A percentile compares a stretch with the other conserved stretches of the same genome.
phyloP scores from a whole-genome alignment of 139 green algal species.

The Chlorella sp. region DNA sequence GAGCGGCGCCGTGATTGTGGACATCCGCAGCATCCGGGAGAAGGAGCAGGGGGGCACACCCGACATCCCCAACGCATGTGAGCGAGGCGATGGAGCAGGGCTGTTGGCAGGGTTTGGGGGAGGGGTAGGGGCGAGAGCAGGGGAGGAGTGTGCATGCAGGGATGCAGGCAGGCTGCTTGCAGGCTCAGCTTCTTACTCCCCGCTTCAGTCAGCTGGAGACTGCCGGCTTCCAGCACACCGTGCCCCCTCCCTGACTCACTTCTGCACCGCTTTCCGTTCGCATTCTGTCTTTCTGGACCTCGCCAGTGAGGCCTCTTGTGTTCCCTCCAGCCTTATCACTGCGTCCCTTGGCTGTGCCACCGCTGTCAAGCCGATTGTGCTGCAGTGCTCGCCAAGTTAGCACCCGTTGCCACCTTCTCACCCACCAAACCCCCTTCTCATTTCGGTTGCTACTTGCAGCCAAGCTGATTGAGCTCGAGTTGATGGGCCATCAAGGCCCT shows the following conservation, averaged over 20 bases:
- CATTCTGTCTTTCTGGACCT: no score
- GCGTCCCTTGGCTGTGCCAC: neutral
- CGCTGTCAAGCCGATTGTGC: slow-evolving; percentile 64
- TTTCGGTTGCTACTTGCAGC: neutral
- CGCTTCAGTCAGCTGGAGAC: no score
- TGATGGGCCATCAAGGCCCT: slow-evolving; percentile 51
- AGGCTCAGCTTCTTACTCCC: neutral
- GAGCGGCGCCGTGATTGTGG: slow-evolving; percentile 68
- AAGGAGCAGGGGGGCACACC: slow-evolving; percentile 85
- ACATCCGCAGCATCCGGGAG: slow-evolving; percentile 78
- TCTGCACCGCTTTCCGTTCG: no score
- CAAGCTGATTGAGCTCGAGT: slow-evolving; percentile 82
- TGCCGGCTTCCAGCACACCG: no score
- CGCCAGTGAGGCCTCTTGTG: no score
- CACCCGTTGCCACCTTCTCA: neutral
- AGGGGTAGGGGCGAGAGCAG: no score
- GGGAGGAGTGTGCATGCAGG: neutral
- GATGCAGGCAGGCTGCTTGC: neutral
- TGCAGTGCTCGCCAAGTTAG: slow-evolving; percentile 81
- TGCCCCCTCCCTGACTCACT: no score
- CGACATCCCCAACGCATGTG: slow-evolving; percentile 70
- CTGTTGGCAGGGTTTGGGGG: no score
- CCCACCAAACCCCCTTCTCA: no score
- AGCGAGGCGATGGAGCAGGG: neutral
- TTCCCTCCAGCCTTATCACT: no score